These are phyloP conservation scores for Pythium pyrilobum DNA, from an alignment of 352 stramenopile genomes.

Conservation along the genomic window DNA sequence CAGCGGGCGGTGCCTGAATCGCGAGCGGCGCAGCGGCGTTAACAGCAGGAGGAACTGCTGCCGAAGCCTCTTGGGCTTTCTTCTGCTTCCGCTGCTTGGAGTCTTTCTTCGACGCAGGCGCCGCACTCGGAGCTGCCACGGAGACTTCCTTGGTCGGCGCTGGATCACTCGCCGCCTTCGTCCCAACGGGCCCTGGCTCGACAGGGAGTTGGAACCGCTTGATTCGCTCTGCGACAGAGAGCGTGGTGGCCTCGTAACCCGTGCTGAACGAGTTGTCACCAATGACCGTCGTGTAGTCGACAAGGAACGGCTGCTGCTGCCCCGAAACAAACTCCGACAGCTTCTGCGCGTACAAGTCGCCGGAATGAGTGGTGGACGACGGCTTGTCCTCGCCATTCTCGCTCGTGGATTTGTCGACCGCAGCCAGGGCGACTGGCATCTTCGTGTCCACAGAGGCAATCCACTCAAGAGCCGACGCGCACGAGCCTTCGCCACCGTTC, in stretches of 20 bases:
- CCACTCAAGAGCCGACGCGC: constrained; percentile 19
- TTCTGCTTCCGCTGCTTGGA: constrained; percentile 69
- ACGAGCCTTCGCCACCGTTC: neutral
- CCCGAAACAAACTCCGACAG: constrained; percentile 52
- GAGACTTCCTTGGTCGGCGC: too few species aligned
- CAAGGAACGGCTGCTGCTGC: constrained; percentile 75
- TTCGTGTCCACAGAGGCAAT: constrained; percentile 16
- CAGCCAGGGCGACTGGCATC: neutral
- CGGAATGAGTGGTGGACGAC: constrained; percentile 8
- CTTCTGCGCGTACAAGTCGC: constrained; percentile 52
- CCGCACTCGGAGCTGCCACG: constrained; percentile 24
- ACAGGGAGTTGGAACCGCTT: constrained; percentile 37
- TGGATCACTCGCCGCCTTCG: neutral
- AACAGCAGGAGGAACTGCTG: constrained; percentile 1
- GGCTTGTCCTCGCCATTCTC: constrained; percentile 6
- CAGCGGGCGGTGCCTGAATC: constrained; percentile 8
- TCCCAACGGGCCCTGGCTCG: constrained; percentile 1
- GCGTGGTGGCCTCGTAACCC: constrained; percentile 62
- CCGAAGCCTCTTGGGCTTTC: constrained; percentile 43
- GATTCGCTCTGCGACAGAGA: constrained; percentile 59
- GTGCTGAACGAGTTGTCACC: constrained; percentile 80
- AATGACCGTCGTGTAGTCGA: constrained; percentile 66
- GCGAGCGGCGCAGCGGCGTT: neutral
- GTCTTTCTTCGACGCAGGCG: constrained; percentile 56
- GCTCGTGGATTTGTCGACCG: constrained; percentile 15